phyloP scores from a whole-genome alignment of 768 basidiomycete species.

The Phlebiopsis gigantea region DNA sequence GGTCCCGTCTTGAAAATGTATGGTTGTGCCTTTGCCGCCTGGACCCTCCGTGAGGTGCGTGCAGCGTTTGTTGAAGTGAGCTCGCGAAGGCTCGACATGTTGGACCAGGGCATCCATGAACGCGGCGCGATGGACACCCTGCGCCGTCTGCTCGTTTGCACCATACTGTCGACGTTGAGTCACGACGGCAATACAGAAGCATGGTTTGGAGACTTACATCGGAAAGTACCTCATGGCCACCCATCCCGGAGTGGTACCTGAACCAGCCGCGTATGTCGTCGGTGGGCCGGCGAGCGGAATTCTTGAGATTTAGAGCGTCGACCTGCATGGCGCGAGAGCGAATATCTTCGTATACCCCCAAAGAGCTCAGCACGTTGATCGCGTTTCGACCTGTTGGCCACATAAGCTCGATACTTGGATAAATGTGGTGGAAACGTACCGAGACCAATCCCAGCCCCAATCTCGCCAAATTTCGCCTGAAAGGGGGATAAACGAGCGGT shows the following conservation, averaged over 20 bases:
- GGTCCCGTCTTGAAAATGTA: slow-evolving; percentile 47
- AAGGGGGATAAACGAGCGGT: not conserved
- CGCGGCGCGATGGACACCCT: slow-evolving; percentile 11
- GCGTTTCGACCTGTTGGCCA: not conserved
- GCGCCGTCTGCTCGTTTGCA: not conserved
- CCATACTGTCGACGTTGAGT: not conserved
- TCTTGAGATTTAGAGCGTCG: not conserved
- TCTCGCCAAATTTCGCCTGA: slow-evolving; percentile 9
- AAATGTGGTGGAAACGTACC: not conserved
- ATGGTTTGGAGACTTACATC: not conserved
- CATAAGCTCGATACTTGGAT: not conserved
- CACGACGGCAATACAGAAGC: not conserved
- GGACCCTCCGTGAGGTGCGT: slow-evolving; percentile 10
- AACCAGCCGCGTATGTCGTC: not conserved
- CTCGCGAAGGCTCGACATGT: slow-evolving; percentile 34
- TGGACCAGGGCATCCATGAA: slow-evolving; percentile 46
- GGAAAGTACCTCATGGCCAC: slow-evolving; percentile 1
- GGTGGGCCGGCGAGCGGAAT: not conserved
- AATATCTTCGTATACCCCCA: slow-evolving; percentile 7
- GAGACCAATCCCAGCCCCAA: slow-evolving; percentile 4
- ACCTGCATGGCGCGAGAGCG: not conserved
- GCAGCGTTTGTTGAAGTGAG: slow-evolving; percentile 50
- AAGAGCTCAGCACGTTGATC: not conserved
- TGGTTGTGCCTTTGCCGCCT: slow-evolving; percentile 7
- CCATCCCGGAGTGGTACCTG: slow-evolving; percentile 2